These are phyloP conservation scores for Sonneratia caseolaris DNA, from an alignment of 345 rosid species.

Conservation along the genomic window DNA sequence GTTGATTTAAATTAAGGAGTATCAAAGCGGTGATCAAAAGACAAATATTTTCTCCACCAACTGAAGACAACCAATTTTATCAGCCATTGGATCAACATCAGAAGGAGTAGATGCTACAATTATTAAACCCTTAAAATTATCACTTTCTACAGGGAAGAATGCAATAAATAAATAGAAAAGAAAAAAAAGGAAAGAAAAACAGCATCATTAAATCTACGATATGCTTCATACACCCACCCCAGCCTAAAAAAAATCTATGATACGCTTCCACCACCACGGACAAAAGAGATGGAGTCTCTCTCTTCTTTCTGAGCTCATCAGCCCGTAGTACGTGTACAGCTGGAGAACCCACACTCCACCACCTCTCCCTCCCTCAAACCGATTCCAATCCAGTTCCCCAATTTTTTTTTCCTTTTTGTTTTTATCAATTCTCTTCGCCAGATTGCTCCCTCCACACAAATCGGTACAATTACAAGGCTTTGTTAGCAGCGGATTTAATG, in stretches of 20 bases:
- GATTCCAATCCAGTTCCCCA: conserved; percentile 16
- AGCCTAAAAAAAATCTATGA: conserved; percentile 14
- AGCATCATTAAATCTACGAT: conserved; percentile 19
- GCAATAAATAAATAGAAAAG: background rate
- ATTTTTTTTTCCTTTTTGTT: conserved; percentile 8
- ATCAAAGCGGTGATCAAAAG: background rate
- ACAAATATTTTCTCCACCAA: background rate
- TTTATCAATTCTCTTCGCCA: conserved; percentile 1
- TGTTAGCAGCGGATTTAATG: conserved; percentile 18
- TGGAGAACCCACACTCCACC: conserved; percentile 24
- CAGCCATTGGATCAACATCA: background rate
- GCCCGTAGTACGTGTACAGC: conserved; percentile 27
- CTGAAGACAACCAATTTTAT: background rate
- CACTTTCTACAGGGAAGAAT: conserved; percentile 18
- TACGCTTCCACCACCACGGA: conserved; percentile 19
- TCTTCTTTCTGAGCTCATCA: conserved; percentile 10
- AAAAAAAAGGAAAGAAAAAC: background rate
- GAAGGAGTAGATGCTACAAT: background rate
- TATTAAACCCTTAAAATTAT: background rate
- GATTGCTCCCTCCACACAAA: conserved; percentile 8
- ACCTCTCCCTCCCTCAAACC: conserved; percentile 10
- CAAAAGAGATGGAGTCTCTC: conserved; percentile 13
- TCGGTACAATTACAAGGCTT: conserved; percentile 24
- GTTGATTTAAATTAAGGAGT: background rate
- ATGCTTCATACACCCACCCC: conserved; percentile 12